These are phyloP conservation scores for Phytophthora constricta DNA, from an alignment of 352 stramenopile species.

Conservation along the genomic window DNA sequence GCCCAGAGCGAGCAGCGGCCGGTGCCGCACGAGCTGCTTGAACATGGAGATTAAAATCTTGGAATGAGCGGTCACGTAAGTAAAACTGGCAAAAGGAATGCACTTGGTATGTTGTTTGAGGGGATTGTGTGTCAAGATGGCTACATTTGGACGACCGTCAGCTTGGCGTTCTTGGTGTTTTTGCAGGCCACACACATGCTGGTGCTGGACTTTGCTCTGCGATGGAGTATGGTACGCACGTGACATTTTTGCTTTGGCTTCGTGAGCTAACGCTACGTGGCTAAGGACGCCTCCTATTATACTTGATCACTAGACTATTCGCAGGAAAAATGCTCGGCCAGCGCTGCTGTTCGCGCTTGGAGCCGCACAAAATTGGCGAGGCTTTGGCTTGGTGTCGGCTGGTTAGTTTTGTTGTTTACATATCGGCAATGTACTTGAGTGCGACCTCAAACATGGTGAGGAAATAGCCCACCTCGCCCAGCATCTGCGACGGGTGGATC, in stretches of 20 bases:
- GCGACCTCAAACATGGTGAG: constrained; percentile 90
- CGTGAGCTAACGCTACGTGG: constrained; percentile 28
- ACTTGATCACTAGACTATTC: constrained; percentile 43
- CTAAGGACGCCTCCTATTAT: constrained; percentile 34
- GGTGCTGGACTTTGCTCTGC: neutral
- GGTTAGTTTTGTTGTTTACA: constrained; percentile 43
- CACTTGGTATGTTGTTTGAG: too few relatives aligned
- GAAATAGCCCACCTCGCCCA: constrained; percentile 86
- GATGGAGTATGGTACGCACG: constrained; percentile 19
- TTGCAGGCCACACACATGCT: neutral
- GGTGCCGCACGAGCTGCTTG: constrained; percentile 22
- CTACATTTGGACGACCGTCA: neutral
- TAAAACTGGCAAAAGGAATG: too few relatives aligned
- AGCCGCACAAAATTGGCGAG: constrained; percentile 30
- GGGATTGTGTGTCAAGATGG: neutral
- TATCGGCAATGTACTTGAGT: constrained; percentile 88
- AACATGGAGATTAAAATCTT: constrained; percentile 32
- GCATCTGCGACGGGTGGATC: constrained; percentile 86
- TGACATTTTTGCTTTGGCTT: constrained; percentile 12
- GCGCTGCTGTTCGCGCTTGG: constrained; percentile 23
- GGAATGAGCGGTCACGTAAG: neutral
- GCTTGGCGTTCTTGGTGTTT: neutral
- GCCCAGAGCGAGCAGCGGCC: constrained; percentile 1
- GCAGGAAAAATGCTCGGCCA: constrained; percentile 22
- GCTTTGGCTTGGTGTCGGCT: constrained; percentile 29